phyloP scores from a whole-genome alignment of 2,329 filamentous ascomycete genomes.

The Hymenoscyphus scutula region DNA sequence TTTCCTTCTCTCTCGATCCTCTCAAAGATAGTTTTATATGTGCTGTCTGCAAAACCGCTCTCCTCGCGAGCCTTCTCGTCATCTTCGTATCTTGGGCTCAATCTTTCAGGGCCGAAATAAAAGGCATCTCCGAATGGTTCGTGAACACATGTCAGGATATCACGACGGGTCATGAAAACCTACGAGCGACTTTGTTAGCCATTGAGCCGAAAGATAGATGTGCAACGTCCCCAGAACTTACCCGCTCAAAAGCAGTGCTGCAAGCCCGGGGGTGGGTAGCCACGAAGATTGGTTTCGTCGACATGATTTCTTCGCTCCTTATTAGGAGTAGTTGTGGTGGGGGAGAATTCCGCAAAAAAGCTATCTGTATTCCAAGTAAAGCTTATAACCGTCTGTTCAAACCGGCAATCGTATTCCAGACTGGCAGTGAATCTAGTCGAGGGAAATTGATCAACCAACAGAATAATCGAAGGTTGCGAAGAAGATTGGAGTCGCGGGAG shows the following conservation, averaged over 20 bases:
- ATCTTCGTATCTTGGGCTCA: conserved; percentile 74
- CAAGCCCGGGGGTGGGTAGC: conserved; percentile 92
- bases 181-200: conserved; percentile 38
- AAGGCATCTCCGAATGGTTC: conserved; percentile 97
- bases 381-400: conserved; percentile 18
- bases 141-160: conserved; percentile 79
- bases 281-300: conserved; percentile 81
- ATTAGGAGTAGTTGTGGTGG: neutral
- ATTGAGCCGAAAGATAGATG: conserved; percentile 11
- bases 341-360: conserved; percentile 10
- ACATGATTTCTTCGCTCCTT: conserved; percentile 49
- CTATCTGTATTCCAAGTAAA: conserved; percentile 33
- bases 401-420: conserved; percentile 26
- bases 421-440: conserved; percentile 11
- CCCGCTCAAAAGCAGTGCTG: conserved; percentile 95
- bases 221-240: conserved; percentile 40
- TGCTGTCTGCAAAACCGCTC: conserved; percentile 67
- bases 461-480: neutral
- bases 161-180: conserved; percentile 94
- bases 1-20: conserved; percentile 68
- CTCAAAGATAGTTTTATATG: conserved; percentile 75
- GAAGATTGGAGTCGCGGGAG: neutral
- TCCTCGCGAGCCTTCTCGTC: conserved; percentile 55
- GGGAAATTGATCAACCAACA: conserved; percentile 5
- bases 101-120: conserved; percentile 89